phyloP scores from a whole-genome alignment of 2,329 filamentous ascomycete genomes.

The Rhytidhysteron rufulum region DNA sequence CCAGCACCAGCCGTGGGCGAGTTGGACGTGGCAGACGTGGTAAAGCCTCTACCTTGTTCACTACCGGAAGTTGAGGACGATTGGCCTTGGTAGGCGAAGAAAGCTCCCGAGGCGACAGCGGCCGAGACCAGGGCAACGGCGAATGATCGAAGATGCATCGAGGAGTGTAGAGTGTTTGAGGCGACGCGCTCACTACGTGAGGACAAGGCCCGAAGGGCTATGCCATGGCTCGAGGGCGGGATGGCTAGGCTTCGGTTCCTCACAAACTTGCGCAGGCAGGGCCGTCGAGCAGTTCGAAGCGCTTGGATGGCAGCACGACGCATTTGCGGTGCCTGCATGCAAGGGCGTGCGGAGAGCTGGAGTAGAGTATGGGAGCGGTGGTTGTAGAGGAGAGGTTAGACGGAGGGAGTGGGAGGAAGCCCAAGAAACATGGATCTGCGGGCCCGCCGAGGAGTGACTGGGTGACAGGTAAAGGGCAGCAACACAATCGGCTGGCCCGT shows the following conservation, averaged over 20 bases:
- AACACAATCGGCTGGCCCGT: no score
- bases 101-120: constrained; percentile 68
- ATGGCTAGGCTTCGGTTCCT: constrained; percentile 43
- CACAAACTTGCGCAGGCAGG: constrained; percentile 57
- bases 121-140: constrained; percentile 65
- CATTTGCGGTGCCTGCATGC: constrained; percentile 50
- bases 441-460: constrained; percentile 3
- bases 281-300: constrained; percentile 65
- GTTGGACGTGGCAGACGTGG: constrained; percentile 15
- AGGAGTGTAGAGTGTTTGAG: constrained; percentile 55
- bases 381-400: no score
- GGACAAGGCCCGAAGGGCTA: constrained; percentile 46
- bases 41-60: constrained; percentile 32
- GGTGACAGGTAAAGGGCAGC: no score
- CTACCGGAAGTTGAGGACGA: constrained; percentile 9
- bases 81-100: constrained; percentile 63
- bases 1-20: constrained; percentile 22
- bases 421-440: constrained; percentile 5
- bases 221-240: constrained; percentile 40
- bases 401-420: constrained; percentile 2
- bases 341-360: constrained; percentile 2
- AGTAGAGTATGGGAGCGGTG: constrained; percentile 13
- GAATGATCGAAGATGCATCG: constrained; percentile 71
- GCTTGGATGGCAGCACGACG: constrained; percentile 68
- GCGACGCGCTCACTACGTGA: constrained; percentile 33